Conservation (phyloP, 192 early-diverging fungal genomes). For the Anaeromyces robustus region DNA sequence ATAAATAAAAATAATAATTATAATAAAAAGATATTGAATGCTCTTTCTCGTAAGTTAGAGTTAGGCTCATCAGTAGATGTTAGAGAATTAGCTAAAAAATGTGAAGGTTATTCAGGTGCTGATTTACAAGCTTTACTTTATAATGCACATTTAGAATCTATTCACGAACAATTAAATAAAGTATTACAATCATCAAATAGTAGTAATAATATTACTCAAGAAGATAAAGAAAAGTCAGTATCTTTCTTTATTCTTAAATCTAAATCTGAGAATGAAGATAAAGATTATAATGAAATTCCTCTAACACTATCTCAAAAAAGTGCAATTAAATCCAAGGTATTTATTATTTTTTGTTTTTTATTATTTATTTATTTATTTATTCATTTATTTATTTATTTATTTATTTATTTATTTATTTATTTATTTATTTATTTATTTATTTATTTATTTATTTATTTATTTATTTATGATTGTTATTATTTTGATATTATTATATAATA, state of each 20-base stretch:
- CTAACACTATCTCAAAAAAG: background rate
- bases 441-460: too few relatives aligned
- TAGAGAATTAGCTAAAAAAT: conserved; percentile 33
- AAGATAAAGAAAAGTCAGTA: background rate
- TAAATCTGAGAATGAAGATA: background rate
- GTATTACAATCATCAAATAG: background rate
- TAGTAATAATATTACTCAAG: background rate
- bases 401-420: too few relatives aligned
- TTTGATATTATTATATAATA: too few relatives aligned
- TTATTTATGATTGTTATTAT: too few relatives aligned
- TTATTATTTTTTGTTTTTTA: too few relatives aligned
- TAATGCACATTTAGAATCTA: conserved; percentile 76
- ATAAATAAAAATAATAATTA: background rate
- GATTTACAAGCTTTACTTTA: conserved; percentile 90
- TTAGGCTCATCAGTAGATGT: conserved; percentile 50
- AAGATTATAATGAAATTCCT: background rate
- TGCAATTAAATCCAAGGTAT: background rate
- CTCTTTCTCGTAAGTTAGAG: conserved; percentile 54
- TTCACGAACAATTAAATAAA: conserved; percentile 38
- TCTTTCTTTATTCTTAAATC: background rate
- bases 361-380: too few relatives aligned
- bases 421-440: too few relatives aligned
- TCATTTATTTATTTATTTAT: too few relatives aligned
- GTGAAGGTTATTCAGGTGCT: conserved; percentile 72
- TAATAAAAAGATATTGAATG: conserved; percentile 45